These are phyloP conservation scores for Leishmania tarentolae DNA, from an alignment of 208 protist species.

Conservation along the genomic window DNA sequence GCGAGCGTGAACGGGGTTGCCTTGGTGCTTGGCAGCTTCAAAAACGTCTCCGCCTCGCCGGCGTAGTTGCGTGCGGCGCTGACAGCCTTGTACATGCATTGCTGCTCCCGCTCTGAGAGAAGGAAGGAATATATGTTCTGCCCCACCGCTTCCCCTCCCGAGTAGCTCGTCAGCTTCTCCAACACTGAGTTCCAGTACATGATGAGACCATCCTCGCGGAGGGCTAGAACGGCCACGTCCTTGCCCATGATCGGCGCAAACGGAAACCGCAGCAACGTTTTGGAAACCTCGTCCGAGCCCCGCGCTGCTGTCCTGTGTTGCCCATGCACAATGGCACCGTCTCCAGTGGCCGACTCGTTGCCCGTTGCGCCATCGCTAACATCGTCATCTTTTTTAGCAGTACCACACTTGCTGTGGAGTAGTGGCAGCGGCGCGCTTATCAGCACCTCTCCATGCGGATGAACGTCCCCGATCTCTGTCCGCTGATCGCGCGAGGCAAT, in stretches of 20 bases:
- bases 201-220: constrained; percentile 85
- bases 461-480: constrained; percentile 30
- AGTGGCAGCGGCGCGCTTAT: constrained; percentile 36
- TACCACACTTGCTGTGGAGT: constrained; percentile 21
- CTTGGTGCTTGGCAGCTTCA: constrained; percentile 27
- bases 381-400: background rate
- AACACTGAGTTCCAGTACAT: constrained; percentile 75
- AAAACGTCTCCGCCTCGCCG: constrained; percentile 63
- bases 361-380: background rate
- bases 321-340: background rate
- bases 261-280: constrained; percentile 31
- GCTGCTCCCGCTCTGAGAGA: constrained; percentile 68
- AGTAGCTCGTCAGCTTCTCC: constrained; percentile 67
- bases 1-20: constrained; percentile 57
- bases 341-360: background rate
- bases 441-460: constrained; percentile 52
- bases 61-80: constrained; percentile 60
- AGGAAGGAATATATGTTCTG: constrained; percentile 88
- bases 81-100: constrained; percentile 66
- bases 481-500: constrained; percentile 26
- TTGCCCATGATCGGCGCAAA: constrained; percentile 25
- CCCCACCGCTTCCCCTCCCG: constrained; percentile 64
- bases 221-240: constrained; percentile 47
- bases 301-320: background rate
- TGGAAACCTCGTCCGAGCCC: constrained; percentile 6